Conservation (phyloP, 2,329 filamentous ascomycete genomes). For the Thielaviopsis ethacetica region DNA sequence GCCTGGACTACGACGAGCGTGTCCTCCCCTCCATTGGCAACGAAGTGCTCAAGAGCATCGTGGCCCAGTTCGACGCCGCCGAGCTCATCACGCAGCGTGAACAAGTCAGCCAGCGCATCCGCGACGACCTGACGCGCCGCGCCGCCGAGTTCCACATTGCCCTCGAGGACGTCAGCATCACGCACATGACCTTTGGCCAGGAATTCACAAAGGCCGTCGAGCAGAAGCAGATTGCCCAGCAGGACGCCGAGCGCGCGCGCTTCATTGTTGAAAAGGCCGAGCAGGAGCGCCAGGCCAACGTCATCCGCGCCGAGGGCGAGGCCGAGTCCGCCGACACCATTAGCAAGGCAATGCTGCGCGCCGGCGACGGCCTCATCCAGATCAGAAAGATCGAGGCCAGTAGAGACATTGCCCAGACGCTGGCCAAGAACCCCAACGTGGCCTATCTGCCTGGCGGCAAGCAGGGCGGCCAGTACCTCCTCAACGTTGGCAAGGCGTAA, state of each 20-base stretch:
- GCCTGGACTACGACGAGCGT: slow-evolving; percentile 95
- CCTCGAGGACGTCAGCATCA: slow-evolving; percentile 96
- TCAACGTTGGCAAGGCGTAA: slow-evolving; percentile 33
- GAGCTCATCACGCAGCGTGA: slow-evolving; percentile 98
- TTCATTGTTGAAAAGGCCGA: slow-evolving; percentile 99
- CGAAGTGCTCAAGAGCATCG: slow-evolving; percentile 96
- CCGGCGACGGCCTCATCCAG: slow-evolving; percentile 82
- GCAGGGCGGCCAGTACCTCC: slow-evolving; percentile 41
- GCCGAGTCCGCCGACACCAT: slow-evolving; percentile 94
- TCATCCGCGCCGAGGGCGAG: slow-evolving; percentile 95
- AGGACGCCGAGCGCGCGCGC: slow-evolving; percentile 89
- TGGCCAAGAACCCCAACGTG: slow-evolving; percentile 85
- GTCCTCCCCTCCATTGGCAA: slow-evolving; percentile 98
- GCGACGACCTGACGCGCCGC: slow-evolving; percentile 76
- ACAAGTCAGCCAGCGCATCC: slow-evolving; percentile 89
- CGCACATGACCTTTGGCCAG: slow-evolving; percentile 98
- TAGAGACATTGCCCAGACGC: slow-evolving; percentile 82
- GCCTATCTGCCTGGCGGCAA: slow-evolving; percentile 76
- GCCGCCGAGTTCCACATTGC: slow-evolving; percentile 97
- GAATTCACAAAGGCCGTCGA: slow-evolving; percentile 98
- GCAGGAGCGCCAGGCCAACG: slow-evolving; percentile 96
- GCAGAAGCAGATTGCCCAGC: slow-evolving; percentile 99
- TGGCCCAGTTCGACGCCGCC: slow-evolving; percentile 95
- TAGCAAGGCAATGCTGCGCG: slow-evolving; percentile 80
- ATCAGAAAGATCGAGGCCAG: slow-evolving; percentile 96